These are phyloP conservation scores for Acanthamoeba castellanii DNA, from an alignment of 208 protist genomes.

Conservation along the genomic window DNA sequence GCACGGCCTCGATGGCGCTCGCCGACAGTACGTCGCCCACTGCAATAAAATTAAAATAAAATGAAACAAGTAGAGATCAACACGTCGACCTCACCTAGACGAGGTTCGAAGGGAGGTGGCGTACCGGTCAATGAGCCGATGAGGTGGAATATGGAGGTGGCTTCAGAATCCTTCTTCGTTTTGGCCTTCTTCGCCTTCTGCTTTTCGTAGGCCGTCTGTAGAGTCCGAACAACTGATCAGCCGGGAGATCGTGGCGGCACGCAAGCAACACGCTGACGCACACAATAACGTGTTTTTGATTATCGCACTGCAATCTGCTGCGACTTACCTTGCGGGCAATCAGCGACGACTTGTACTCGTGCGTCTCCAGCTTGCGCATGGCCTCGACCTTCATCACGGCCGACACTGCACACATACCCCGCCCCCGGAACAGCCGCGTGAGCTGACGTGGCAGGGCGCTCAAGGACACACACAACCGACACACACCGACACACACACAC, in stretches of 20 bases:
- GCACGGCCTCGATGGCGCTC: background rate
- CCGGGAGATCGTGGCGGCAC: background rate
- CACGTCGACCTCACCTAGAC: background rate
- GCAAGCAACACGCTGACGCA: background rate
- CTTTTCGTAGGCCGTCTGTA: constrained; percentile 1
- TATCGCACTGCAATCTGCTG: no score
- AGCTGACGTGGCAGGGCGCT: no score
- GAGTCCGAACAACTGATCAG: background rate
- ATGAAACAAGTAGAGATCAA: background rate
- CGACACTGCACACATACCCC: background rate
- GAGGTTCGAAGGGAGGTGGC: background rate
- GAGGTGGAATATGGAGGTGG: background rate
- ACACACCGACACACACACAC: background rate
- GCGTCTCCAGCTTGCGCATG: constrained; percentile 32
- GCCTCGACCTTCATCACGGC: constrained; percentile 48
- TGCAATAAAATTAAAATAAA: background rate
- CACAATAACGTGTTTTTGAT: no score
- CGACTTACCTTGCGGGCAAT: background rate
- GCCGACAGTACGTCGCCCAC: background rate
- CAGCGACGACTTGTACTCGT: background rate
- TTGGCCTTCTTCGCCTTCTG: background rate
- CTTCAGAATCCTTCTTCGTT: background rate
- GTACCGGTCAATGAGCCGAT: background rate
- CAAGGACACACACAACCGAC: no score
- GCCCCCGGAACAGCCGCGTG: no score